Percentiles rank a stretch among this genome's conserved stretches.
phyloP scores from a whole-genome alignment of 345 rosid genomes.

The Linum lewisii region DNA sequence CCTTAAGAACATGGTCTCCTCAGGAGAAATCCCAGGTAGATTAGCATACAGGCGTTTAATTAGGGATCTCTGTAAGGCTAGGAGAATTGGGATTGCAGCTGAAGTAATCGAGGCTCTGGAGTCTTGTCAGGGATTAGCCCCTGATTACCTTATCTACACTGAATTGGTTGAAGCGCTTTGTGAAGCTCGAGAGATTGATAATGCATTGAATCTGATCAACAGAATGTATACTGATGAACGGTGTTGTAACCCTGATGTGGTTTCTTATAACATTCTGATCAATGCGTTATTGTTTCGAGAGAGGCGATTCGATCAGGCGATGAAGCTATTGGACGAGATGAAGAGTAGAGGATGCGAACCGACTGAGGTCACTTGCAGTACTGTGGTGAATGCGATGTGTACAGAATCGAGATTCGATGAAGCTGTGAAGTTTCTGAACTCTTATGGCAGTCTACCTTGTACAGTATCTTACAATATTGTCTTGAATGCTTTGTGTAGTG shows the following conservation, averaged over 20 bases:
- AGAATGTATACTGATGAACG: conserved; percentile 40
- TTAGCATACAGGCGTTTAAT: conserved; percentile 62
- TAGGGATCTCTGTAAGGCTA: conserved; percentile 59
- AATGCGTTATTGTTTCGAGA: conserved; percentile 86
- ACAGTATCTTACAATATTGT: conserved; percentile 68
- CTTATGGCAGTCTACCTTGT: conserved; percentile 41
- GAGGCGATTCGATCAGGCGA: conserved; percentile 66
- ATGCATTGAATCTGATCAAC: conserved; percentile 52
- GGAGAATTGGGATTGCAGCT: conserved; percentile 60
- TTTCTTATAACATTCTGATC: conserved; percentile 69
- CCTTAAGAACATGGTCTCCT: conserved; percentile 69
- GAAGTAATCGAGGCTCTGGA: conserved; percentile 54
- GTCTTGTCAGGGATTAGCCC: no score
- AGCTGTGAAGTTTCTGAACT: conserved; percentile 64
- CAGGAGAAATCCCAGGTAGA: conserved; percentile 60
- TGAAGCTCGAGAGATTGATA: conserved; percentile 62
- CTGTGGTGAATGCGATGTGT: conserved; percentile 77
- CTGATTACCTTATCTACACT: no score
- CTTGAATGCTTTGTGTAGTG: conserved; percentile 69
- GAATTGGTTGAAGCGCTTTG: conserved; percentile 77
- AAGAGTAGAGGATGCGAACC: conserved; percentile 67
- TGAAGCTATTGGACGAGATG: conserved; percentile 93
- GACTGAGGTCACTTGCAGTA: conserved; percentile 69
- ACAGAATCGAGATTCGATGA: conserved; percentile 80
- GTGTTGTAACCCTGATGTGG: conserved; percentile 66